Base-by-base conservation (phyloP, 1,284 basidiomycete species). In the Trichosporon sp. region DNA sequence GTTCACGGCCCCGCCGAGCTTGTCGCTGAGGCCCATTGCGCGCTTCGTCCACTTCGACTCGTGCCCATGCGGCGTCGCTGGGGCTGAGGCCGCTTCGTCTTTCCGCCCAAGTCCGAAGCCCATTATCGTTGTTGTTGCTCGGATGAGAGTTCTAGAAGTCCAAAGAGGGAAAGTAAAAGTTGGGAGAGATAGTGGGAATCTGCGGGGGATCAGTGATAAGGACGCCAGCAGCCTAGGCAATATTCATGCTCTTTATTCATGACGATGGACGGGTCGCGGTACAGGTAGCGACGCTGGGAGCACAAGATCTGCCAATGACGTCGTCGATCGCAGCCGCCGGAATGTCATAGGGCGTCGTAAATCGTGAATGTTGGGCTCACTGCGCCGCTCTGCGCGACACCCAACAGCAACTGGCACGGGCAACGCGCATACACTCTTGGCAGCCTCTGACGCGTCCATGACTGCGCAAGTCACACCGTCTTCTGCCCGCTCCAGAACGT, bases 1-100 rank as follows among this genome's bases (percentile, higher is more conserved):
- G 56, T 68, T 68, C 14, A 68, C 59, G 19, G 59, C 61, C 5
- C 56, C 67, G 37, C 67, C 67, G 12, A 61, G 26, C 26, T 46
- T 43, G 59, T 68, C 67, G 67, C 56, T 63, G 26, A 68, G 40
- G 40, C 61, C 56, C 48, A 67, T 54, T 1, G 66, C 66, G 35
- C 56, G 54, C 51, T 37, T 35, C 12, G 21, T 26, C 66, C 66
- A 67, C 59, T 63, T 63, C 31, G 59, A 63, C 31, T 63, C 59
- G 59, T 35, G 59, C 14, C 59, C 59, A 32, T 63, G 59, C 59
- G 59, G 59, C 59, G 59, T 63, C 16, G 59, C 6, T 5, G 59
- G 59, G 14, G 59, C 59, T 4, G 59, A 63, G 12, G 59, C 59
- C 59, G 59, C 31, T 7, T 63, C 59, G 59, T 63, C 59, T 12